Evolutionary conservation across 2,329 filamentous ascomycete genomes (phyloP).

Genomic region (Paecilomyces dactylethromorphus): DNA sequence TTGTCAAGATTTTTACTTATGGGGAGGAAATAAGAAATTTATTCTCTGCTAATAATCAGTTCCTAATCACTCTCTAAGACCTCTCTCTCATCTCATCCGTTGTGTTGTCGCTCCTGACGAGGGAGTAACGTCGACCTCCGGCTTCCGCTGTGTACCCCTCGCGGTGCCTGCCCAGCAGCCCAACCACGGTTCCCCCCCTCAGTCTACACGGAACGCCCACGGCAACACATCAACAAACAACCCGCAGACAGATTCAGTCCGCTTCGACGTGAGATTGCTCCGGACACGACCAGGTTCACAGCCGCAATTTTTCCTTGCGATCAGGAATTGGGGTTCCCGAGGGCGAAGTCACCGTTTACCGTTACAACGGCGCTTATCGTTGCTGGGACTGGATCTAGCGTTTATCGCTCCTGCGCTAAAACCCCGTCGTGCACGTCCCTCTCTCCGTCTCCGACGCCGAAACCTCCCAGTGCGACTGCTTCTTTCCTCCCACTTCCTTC

Average conservation of each 20-base stretch:
- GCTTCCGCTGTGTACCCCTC: background rate
- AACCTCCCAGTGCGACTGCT: background rate
- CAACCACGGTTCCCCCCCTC: background rate
- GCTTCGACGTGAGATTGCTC: background rate
- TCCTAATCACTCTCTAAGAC: background rate
- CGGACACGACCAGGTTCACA: background rate
- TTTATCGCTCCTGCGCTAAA: background rate
- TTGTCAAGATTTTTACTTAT: too few relatives aligned
- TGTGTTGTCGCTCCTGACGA: background rate
- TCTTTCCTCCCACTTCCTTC: background rate
- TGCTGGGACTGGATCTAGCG: background rate
- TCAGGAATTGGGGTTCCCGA: background rate
- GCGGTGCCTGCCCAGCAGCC: background rate
- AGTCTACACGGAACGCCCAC: background rate
- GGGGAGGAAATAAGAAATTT: too few relatives aligned
- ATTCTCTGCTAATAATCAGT: too few relatives aligned
- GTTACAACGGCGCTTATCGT: background rate
- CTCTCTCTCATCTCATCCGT: background rate
- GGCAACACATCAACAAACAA: background rate
- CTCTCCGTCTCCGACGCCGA: background rate
- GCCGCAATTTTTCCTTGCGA: background rate
- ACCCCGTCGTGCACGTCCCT: background rate
- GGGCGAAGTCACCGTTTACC: too few relatives aligned
- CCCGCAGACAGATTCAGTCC: background rate
- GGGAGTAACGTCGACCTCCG: background rate